Percentiles rank a stretch among this genome's conserved stretches.
Conservation (phyloP, 2,329 filamentous ascomycete species). For the Pestalotiopsis sp. region DNA sequence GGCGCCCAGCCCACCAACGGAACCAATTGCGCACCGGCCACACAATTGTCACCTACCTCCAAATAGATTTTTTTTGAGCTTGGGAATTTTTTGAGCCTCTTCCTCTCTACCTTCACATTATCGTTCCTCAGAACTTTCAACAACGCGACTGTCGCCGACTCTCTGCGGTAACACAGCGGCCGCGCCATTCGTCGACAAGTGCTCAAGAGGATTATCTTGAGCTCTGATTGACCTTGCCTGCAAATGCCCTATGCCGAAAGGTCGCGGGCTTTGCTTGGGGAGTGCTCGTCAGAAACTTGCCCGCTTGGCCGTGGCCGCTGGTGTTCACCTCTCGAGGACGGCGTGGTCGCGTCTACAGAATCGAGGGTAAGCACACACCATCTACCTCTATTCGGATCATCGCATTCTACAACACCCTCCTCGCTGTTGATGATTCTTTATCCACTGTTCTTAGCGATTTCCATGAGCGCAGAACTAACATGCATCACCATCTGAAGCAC, state of each 20-base stretch:
- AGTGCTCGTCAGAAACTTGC: not conserved
- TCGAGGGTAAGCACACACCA: not conserved
- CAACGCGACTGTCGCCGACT: not conserved
- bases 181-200: not conserved
- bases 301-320: not conserved
- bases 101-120: not conserved
- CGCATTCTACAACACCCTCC: slow-evolving; percentile 8
- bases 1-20: not conserved
- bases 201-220: not conserved
- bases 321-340: not conserved
- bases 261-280: not conserved
- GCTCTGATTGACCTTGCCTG: not conserved
- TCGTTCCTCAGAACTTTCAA: not conserved
- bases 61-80: slow-evolving; percentile 13
- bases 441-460: slow-evolving; percentile 63
- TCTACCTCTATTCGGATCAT: not conserved
- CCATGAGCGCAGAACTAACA: slow-evolving; percentile 68
- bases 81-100: slow-evolving; percentile 2
- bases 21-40: slow-evolving; percentile 15
- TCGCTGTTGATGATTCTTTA: slow-evolving; percentile 56
- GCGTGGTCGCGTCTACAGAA: not conserved
- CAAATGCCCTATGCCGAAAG: not conserved
- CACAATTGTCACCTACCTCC: slow-evolving; percentile 1
- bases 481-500: slow-evolving; percentile 77
- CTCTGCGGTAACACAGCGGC: not conserved